Evolutionary conservation across 768 basidiomycete genomes (phyloP).

Genomic region (Trametes gibbosa): DNA sequence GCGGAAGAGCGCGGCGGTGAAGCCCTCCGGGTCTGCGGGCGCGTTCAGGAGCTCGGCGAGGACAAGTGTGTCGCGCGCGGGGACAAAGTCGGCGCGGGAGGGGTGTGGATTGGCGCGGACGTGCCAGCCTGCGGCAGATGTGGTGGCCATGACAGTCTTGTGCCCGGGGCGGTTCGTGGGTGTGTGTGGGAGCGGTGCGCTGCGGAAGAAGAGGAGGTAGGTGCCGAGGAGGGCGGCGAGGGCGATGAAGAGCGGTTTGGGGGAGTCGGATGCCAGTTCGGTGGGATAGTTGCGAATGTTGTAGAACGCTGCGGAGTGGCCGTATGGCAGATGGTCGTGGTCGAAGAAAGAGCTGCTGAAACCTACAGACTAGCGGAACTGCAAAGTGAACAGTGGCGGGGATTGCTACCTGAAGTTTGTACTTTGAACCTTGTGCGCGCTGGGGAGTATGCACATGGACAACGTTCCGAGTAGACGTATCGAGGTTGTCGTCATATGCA

Average conservation of each 20-base stretch:
- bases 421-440: neutral
- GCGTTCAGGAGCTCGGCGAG: constrained; percentile 23
- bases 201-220: constrained; percentile 9
- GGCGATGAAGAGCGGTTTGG: constrained; percentile 8
- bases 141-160: neutral
- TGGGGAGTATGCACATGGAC: neutral
- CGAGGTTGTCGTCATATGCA: neutral
- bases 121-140: constrained; percentile 21
- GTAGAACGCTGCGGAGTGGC: neutral
- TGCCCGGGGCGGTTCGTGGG: neutral
- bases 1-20: constrained; percentile 25
- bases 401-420: neutral
- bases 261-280: constrained; percentile 8
- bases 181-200: neutral
- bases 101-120: constrained; percentile 17
- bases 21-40: constrained; percentile 21
- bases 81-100: constrained; percentile 14
- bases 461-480: neutral
- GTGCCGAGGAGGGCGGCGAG: constrained; percentile 12
- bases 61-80: constrained; percentile 15
- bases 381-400: no score
- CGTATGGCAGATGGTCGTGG: neutral
- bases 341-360: neutral
- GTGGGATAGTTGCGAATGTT: neutral
- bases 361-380: no score